phyloP scores from a whole-genome alignment of 2,329 filamentous ascomycete species.

The Xylariaceae sp. region DNA sequence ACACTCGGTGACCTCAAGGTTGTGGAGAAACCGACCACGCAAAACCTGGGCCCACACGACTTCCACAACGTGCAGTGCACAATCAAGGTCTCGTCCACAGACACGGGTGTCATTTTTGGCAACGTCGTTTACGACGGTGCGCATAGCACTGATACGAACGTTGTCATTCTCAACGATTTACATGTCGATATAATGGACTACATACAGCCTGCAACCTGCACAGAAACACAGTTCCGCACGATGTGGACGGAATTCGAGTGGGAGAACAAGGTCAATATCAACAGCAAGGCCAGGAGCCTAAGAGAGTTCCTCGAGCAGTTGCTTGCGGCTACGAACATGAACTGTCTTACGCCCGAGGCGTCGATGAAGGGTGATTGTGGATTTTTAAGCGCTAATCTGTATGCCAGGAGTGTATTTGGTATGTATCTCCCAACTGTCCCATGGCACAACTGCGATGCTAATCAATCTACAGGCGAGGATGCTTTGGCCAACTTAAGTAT shows the following conservation, averaged over 20 bases:
- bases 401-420: slow-evolving; percentile 97
- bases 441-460: slow-evolving; percentile 9
- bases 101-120: slow-evolving; percentile 97
- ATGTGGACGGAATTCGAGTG: slow-evolving; percentile 99
- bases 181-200: slow-evolving; percentile 99
- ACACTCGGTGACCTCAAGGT: slow-evolving; percentile 97
- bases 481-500: slow-evolving; percentile 96
- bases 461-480: slow-evolving; percentile 77
- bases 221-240: slow-evolving; percentile 97
- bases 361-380: slow-evolving; percentile 97
- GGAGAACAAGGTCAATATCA: slow-evolving; percentile 99
- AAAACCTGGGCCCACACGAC: slow-evolving; percentile 91
- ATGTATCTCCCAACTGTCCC: slow-evolving; percentile 44
- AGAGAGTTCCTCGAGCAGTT: slow-evolving; percentile 90
- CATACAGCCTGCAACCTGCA: slow-evolving; percentile 94
- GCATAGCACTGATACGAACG: slow-evolving; percentile 87
- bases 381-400: slow-evolving; percentile 95
- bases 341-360: slow-evolving; percentile 91
- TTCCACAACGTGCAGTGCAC: slow-evolving; percentile 98
- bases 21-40: slow-evolving; percentile 91
- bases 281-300: slow-evolving; percentile 89
- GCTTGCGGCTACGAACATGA: slow-evolving; percentile 99
- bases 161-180: slow-evolving; percentile 96
- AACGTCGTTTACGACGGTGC: slow-evolving; percentile 97
- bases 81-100: slow-evolving; percentile 96